Evolutionary conservation across 164 flowering plant species (phyloP).

Genomic region (Brasenia schreberi): DNA sequence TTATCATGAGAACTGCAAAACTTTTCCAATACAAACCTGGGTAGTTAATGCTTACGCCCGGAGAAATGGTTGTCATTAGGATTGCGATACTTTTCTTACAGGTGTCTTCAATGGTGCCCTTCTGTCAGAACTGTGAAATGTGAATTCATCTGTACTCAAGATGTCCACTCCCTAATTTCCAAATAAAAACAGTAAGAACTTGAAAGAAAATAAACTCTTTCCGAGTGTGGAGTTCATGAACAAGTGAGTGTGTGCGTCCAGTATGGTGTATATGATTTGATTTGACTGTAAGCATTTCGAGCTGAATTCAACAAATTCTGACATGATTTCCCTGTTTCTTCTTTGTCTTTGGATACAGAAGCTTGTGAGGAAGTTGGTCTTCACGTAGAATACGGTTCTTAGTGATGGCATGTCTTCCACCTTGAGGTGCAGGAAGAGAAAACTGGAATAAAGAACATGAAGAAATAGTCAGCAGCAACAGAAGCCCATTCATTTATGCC

Average conservation of each 20-base stretch:
- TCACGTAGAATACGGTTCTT: conserved; percentile 82
- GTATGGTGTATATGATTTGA: no score
- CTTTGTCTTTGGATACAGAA: conserved; percentile 63
- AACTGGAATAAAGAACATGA: conserved; percentile 31
- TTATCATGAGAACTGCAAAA: no score
- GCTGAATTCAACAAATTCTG: neutral
- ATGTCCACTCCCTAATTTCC: conserved; percentile 37
- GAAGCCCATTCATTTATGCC: no score
- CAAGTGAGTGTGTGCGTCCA: no score
- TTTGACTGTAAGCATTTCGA: neutral
- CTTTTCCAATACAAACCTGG: neutral
- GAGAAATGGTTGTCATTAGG: conserved; percentile 83
- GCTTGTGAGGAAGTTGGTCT: conserved; percentile 88
- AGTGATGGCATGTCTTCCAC: conserved; percentile 83
- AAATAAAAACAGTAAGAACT: neutral
- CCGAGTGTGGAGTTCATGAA: no score
- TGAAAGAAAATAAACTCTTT: no score
- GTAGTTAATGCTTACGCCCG: conserved; percentile 26
- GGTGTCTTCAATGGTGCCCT: conserved; percentile 63
- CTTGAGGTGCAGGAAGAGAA: conserved; percentile 85
- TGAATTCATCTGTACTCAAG: conserved; percentile 30
- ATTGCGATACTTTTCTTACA: conserved; percentile 59
- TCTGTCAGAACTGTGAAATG: conserved; percentile 40
- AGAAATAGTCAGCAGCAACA: no score
- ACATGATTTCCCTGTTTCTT: conserved; percentile 64